Conservation (phyloP, 2,329 filamentous ascomycete species). For the Dothidotthia symphoricarpi region DNA sequence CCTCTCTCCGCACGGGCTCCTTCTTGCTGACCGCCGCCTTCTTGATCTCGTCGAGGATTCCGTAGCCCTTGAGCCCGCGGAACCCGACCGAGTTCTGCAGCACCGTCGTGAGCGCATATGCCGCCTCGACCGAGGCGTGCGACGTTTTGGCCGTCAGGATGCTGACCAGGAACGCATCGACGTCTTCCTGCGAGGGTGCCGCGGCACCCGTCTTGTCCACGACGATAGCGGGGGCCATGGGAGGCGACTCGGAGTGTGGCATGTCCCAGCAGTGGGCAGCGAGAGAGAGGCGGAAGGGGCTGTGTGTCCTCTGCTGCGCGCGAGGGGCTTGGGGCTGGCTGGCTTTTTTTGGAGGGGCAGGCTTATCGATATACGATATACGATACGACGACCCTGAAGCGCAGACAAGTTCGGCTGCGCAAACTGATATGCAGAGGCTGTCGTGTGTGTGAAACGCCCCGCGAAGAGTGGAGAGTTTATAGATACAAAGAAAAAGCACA, state of each 20-base stretch:
- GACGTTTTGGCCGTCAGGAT: conserved; percentile 54
- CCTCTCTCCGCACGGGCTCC: conserved; percentile 78
- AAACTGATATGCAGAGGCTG: conserved; percentile 16
- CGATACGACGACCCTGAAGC: conserved; percentile 11
- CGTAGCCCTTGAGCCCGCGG: conserved; percentile 61
- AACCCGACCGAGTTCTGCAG: conserved; percentile 65
- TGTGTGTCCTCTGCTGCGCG: conserved; percentile 8
- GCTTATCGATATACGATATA: conserved; percentile 31
- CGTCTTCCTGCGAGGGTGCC: conserved; percentile 49
- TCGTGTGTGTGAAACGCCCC: conserved; percentile 26
- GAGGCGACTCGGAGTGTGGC: conserved; percentile 53
- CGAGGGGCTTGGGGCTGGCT: conserved; percentile 20
- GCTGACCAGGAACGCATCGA: conserved; percentile 44
- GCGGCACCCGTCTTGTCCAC: conserved; percentile 46
- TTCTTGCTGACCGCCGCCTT: conserved; percentile 94
- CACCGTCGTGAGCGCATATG: conserved; percentile 64
- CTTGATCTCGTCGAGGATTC: conserved; percentile 61
- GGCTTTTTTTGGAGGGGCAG: conserved; percentile 28
- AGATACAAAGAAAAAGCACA: conserved; percentile 15
- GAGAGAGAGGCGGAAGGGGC: too few relatives aligned
- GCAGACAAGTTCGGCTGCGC: conserved; percentile 8
- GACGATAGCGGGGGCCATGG: conserved; percentile 49
- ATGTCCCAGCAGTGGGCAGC: conserved; percentile 32
- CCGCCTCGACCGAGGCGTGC: conserved; percentile 59
- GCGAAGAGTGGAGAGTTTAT: conserved; percentile 33